These are phyloP conservation scores for Trichoderma erinaceum DNA, from an alignment of 495 filamentous ascomycete species.

Conservation along the genomic window DNA sequence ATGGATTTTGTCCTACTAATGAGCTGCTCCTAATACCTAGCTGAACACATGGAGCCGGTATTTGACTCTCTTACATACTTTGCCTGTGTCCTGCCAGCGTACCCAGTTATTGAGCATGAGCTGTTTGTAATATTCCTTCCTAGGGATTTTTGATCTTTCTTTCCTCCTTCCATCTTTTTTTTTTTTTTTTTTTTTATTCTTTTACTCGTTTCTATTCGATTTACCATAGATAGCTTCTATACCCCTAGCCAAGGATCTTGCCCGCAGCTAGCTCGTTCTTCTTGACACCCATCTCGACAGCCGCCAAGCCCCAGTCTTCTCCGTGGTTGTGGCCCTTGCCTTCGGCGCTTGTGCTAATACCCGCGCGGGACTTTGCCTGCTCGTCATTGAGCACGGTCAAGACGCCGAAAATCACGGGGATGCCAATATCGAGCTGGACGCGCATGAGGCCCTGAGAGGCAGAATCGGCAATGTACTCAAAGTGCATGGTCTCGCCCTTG, in stretches of 20 bases:
- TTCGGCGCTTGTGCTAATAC: constrained; percentile 45
- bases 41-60: not conserved
- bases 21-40: not conserved
- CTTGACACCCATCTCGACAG: constrained; percentile 70
- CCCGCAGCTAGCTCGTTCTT: constrained; percentile 61
- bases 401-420: constrained; percentile 88
- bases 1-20: not conserved
- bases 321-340: constrained; percentile 66
- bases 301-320: constrained; percentile 77
- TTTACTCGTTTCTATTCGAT: constrained; percentile 17
- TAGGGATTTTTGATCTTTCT: not conserved
- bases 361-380: constrained; percentile 82
- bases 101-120: not conserved
- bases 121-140: not conserved
- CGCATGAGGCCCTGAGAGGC: constrained; percentile 90
- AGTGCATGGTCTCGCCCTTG: constrained; percentile 98
- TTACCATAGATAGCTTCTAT: too few relatives aligned
- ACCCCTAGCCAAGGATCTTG: constrained; percentile 39
- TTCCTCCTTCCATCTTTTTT: not conserved
- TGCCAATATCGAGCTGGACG: constrained; percentile 77
- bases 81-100: not conserved
- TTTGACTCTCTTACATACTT: not conserved
- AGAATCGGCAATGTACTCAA: constrained; percentile 93
- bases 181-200: not conserved
- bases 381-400: constrained; percentile 84